Conservation (phyloP, 805 yeast species). For the Candida stauntonica region DNA sequence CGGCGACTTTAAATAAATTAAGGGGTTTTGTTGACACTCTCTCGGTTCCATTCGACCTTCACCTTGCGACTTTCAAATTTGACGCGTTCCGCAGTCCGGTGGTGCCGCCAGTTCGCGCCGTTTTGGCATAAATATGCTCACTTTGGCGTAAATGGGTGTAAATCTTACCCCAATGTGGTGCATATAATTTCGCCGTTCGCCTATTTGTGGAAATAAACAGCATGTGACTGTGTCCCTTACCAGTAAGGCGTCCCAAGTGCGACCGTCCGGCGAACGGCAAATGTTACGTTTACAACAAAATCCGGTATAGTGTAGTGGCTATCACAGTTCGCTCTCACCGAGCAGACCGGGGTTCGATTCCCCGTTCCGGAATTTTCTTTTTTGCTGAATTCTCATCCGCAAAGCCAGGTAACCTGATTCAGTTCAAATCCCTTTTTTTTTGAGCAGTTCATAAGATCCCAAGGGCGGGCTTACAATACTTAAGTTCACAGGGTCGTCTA, state of each 20-base stretch:
- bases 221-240: background rate
- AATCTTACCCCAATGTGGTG: background rate
- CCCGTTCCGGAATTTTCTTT: conserved; percentile 29
- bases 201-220: background rate
- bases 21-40: background rate
- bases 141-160: background rate
- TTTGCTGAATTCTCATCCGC: background rate
- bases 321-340: conserved; percentile 33
- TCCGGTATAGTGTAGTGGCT: conserved; percentile 33
- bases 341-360: conserved; percentile 33
- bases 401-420: conserved; percentile 1
- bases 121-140: background rate
- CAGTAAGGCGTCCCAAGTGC: background rate
- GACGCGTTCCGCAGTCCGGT: no score
- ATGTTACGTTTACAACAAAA: conserved; percentile 1
- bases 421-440: no score
- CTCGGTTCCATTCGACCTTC: no score
- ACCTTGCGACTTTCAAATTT: no score
- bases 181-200: background rate
- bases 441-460: no score
- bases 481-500: no score
- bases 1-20: no score
- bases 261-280: background rate
- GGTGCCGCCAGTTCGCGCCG: no score
- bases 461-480: no score